phyloP scores from a whole-genome alignment of 78 protist species.

The Dictyostelium citrinum region DNA sequence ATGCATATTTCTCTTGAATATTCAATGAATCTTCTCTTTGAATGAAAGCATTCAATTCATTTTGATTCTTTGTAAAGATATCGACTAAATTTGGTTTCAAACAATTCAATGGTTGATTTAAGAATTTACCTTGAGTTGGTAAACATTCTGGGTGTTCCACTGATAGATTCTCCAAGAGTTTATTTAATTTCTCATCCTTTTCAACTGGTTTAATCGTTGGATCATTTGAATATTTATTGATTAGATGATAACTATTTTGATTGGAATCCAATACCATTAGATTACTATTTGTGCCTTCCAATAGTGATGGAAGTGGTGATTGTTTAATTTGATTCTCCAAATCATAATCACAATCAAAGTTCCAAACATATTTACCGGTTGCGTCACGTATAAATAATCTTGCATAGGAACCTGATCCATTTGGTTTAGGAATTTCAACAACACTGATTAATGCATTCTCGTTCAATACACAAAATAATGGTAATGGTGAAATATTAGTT shows the following conservation, averaged over 20 bases:
- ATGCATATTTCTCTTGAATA: background rate
- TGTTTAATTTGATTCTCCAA: background rate
- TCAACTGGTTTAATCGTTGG: background rate
- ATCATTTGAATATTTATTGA: constrained; percentile 12
- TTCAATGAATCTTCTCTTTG: background rate
- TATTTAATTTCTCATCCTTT: constrained; percentile 37
- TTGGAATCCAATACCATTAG: background rate
- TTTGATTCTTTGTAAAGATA: constrained; percentile 14
- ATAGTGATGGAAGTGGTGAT: background rate
- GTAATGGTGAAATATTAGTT: background rate
- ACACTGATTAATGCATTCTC: constrained; percentile 60
- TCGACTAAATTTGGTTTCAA: background rate
- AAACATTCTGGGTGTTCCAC: constrained; percentile 30
- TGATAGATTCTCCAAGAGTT: background rate
- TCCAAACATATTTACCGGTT: constrained; percentile 74
- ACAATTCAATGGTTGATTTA: constrained; percentile 17
- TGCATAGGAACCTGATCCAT: constrained; percentile 15
- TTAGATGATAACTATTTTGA: constrained; percentile 2
- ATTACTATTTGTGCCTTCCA: background rate
- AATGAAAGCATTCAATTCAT: constrained; percentile 9
- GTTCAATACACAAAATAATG: constrained; percentile 42
- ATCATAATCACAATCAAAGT: constrained; percentile 41
- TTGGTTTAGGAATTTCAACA: constrained; percentile 55
- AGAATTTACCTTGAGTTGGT: background rate
- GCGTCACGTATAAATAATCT: constrained; percentile 72